Conservation (phyloP, 202 grass and related monocot species). For the Zizania palustris region DNA sequence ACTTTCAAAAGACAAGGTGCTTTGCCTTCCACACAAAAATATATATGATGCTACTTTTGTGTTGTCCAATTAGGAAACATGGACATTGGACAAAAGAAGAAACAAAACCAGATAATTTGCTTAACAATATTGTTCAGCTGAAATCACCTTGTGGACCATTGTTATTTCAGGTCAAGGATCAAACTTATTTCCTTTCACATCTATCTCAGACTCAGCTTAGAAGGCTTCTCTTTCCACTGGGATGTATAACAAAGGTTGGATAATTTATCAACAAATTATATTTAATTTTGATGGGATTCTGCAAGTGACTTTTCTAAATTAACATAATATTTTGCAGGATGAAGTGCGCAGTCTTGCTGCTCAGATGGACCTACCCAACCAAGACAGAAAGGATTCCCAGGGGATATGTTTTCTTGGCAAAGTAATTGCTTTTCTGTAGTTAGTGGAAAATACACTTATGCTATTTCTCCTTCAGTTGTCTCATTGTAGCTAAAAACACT, state of each 20-base stretch:
- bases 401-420: conserved; percentile 98
- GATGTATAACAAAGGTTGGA: conserved; percentile 74
- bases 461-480: conserved; percentile 2
- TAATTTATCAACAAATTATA: conserved; percentile 17
- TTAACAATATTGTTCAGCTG: conserved; percentile 10
- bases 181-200: conserved; percentile 97
- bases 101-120: conserved; percentile 5
- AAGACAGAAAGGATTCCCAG: conserved; percentile 87
- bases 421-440: conserved; percentile 43
- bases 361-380: conserved; percentile 82
- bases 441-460: conserved; percentile 15
- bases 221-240: conserved; percentile 86
- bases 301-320: conserved; percentile 19
- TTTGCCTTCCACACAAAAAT: not conserved
- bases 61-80: not conserved
- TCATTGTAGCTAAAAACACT: conserved; percentile 3
- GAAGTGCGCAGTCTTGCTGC: conserved; percentile 73
- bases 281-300: not conserved
- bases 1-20: conserved; percentile 81
- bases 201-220: conserved; percentile 76
- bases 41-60: not conserved
- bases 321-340: conserved; percentile 53
- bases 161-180: conserved; percentile 83
- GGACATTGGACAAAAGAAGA: not conserved
- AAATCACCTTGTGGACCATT: conserved; percentile 7